Base-by-base conservation (phyloP, 2,329 filamentous ascomycete species). In the Neonectria magnoliae region DNA sequence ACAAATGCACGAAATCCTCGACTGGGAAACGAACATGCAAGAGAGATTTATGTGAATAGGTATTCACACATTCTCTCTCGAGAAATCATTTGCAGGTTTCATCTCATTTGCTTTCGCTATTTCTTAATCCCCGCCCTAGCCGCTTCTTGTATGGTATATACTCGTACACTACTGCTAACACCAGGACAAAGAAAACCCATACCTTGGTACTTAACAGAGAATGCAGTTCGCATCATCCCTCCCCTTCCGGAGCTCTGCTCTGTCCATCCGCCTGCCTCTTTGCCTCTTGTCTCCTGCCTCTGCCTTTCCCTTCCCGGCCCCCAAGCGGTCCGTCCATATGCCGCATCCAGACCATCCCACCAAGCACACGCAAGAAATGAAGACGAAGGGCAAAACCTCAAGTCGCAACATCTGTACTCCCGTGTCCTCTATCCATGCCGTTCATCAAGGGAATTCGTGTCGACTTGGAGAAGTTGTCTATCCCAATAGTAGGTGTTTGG, bases 401-500 rank as follows among this genome's bases (percentile, higher is more conserved):
- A 64, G 62, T 57, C 64, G 50, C 57, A 60, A 56, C 62, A 55
- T 62, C 64, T 71, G 56, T 73, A 74, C 71, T 72, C 72, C 70
- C 68, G 48, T 72, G 60, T 65, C 72, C 69, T 74, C 70, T 74
- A 74, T 72, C 69, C 68, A 45, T 70, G 65, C 63, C 65, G 54
- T 69, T 73, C 70, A 55, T 73, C 62, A 71, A 68, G 65, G 60
- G 63, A 71, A 57, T 63, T 73, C 55, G 64, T 66, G 53, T 64
- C 65, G 57, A 62, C 61, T 57, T 53, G 5, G 65, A 69, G 57
- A 54, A 58, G 57, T 57, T 65, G 64, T 60, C 56, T 68, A 54
- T 72, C 69, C 63, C 64, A 72, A 70, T 63, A 64, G 63, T 62
- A 60, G 53, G 57, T 66, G 25, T 51, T 60, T 53, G 55, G 20